Base-by-base conservation (phyloP, 1,284 basidiomycete species). In the Neolentinus lepideus region DNA sequence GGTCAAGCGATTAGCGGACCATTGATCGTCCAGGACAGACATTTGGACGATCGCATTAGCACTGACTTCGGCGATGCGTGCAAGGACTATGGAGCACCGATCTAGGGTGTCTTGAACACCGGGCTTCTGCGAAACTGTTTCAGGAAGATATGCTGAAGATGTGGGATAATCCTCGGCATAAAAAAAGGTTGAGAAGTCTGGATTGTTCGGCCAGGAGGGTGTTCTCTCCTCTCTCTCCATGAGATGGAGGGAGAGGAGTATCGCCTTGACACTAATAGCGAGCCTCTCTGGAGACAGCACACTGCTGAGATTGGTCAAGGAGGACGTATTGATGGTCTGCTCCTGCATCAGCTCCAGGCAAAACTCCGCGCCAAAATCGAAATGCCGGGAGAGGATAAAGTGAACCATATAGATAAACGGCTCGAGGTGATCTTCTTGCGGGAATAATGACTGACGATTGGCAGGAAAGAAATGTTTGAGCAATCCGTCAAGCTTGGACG, bases 21-120 rank as follows among this genome's bases (percentile, higher is more conserved):
- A 92, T 56, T 90, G 82, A 16, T 95, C 92, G 60, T 94, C 92
- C 51, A 94, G 88, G 35, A 96, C 75, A 14, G 87, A 86, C 80
- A 95, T 87, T 46, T 77, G 74, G 1, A 90, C 90, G 16, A 93
- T 81, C 3, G 80, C 70, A 56, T 85, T 84, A 63, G 83, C 82
- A 65, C 86, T 92, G 4, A 80, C 66, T 9, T 75, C 70, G 0
- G 88, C 82, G 35, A 95, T 79, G 51, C 77, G 75, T 26, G 81
- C 79, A 4, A 93, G 73, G 4, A 83, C 76, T 0, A 81, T 75
- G 21, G 84, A 81, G 60, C 80, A 81, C 19, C 84, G 80, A 33
- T 88, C 83, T 52, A 92, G 76, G 50, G 94, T 85, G n/a, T 88
- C 85, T 54, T 80, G 79, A 60, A 93, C 82, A n/a, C 85, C 85